Base-by-base conservation (phyloP, 495 filamentous ascomycete species). In the Thermothielavioides terrestris region DNA sequence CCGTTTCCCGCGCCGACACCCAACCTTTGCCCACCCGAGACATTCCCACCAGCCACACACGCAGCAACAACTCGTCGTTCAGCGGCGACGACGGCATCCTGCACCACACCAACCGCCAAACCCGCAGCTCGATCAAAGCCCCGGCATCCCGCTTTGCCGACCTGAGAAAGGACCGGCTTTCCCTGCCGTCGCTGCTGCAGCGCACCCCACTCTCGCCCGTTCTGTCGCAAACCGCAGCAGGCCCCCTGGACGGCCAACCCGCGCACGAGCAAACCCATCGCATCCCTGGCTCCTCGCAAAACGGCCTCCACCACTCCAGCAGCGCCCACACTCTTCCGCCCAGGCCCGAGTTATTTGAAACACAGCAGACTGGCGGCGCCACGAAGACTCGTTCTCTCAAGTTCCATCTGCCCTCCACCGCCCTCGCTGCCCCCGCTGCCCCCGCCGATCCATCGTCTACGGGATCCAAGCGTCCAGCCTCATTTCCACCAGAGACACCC, bases 141-240 rank as follows among this genome's bases (percentile, higher is more conserved):
- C 72, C 73, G 21, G 63, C 72, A 22, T 76, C 65, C 52, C 70
- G 73, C 35, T 74, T 75, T 53, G 66, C 64, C 45, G 73, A 76
- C 61, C 61, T 70, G 35, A 69, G 69, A 46, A 71, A 68, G 49
- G 63, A 72, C 43, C 52, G 63, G 34, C 59, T 65, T 15, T 59
- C 62, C 35, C 39, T 62, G 42, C 58, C 68, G 25, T 67, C 64
- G 30, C 58, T 69, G 28, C 55, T 69, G 45, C 68, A 66, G 43
- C 67, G 59, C 51, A 59, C 65, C 32, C 67, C 69, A 21, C 67
- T 67, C 14, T 66, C 70, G 49, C 64, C 70, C 44, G 61, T 71
- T 46, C 64, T 64, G 53, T 63, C 67, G 49, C 53, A 59, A 20
- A 41, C 51, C 45, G 38, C 35, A 15, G 53, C 61, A 56, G 57